These are phyloP conservation scores for Podaxis sp. DNA, from an alignment of 768 basidiomycete species.

Conservation along the genomic window DNA sequence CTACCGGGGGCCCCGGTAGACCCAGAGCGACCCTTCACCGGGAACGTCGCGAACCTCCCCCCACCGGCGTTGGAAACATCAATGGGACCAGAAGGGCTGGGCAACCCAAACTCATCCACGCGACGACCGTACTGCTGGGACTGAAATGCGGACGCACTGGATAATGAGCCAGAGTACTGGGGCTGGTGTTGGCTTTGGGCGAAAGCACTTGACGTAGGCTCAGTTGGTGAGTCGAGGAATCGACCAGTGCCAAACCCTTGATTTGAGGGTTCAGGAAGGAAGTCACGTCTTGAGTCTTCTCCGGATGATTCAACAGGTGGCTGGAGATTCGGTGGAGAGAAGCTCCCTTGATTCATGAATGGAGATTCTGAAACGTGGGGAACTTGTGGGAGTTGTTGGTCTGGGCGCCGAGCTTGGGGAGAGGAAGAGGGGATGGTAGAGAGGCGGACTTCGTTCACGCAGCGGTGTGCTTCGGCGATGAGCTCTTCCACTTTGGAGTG, in stretches of 20 bases:
- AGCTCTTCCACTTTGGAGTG: slow-evolving; percentile 59
- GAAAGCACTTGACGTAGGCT: not conserved
- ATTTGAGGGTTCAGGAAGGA: not conserved
- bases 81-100: slow-evolving; percentile 16
- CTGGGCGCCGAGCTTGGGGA: slow-evolving; percentile 14
- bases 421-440: slow-evolving; percentile 31
- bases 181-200: slow-evolving; percentile 1
- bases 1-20: slow-evolving; percentile 17
- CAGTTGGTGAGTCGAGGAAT: slow-evolving; percentile 22
- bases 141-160: slow-evolving; percentile 8
- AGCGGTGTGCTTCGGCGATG: slow-evolving; percentile 56
- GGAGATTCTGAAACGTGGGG: slow-evolving; percentile 3
- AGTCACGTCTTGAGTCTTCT: not conserved
- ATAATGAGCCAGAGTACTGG: slow-evolving; percentile 7
- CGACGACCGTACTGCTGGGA: slow-evolving; percentile 16
- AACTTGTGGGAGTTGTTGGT: slow-evolving; percentile 11
- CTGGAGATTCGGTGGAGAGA: not conserved
- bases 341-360: not conserved
- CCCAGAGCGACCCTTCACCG: slow-evolving; percentile 35
- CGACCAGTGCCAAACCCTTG: slow-evolving; percentile 22
- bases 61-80: slow-evolving; percentile 25
- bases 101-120: slow-evolving; percentile 41
- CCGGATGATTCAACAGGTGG: not conserved
- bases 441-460: slow-evolving; percentile 49
- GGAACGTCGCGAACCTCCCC: slow-evolving; percentile 67